Evolutionary conservation across 768 basidiomycete genomes (phyloP).

Genomic region (Ramaria sp.): DNA sequence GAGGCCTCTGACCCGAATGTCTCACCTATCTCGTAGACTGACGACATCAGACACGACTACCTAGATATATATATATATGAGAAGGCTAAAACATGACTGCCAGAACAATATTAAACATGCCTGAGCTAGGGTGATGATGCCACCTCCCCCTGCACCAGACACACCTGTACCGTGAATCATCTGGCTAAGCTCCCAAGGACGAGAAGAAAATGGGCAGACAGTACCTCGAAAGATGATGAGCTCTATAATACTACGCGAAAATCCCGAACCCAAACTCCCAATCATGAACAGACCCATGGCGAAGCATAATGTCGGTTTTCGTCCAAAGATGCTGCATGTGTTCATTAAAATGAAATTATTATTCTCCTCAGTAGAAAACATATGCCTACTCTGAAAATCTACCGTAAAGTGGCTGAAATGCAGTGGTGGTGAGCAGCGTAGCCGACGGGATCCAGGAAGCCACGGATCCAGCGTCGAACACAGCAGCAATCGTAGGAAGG

Average conservation of each 20-base stretch:
- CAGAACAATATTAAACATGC: neutral
- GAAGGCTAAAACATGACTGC: too few species aligned
- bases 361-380: neutral
- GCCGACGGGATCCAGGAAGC: conserved; percentile 65
- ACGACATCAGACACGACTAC: conserved; percentile 69
- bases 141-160: conserved; percentile 62
- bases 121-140: conserved; percentile 47
- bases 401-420: conserved; percentile 41
- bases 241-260: conserved; percentile 54
- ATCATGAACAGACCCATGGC: conserved; percentile 55
- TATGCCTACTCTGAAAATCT: conserved; percentile 17
- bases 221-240: conserved; percentile 56
- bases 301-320: conserved; percentile 46
- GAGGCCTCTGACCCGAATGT: conserved; percentile 1
- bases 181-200: neutral
- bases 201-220: neutral
- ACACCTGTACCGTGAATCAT: conserved; percentile 16
- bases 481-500: conserved; percentile 55
- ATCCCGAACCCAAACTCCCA: conserved; percentile 54
- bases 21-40: conserved; percentile 50
- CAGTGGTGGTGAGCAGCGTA: conserved; percentile 57
- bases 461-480: conserved; percentile 54
- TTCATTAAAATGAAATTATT: too few species aligned
- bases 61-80: conserved; percentile 22
- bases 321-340: conserved; percentile 24